Percentiles rank a stretch among this genome's conserved stretches.
These are phyloP conservation scores for Vitellaria paradoxa DNA, from an alignment of 179 eudicot species.

Conservation along the genomic window DNA sequence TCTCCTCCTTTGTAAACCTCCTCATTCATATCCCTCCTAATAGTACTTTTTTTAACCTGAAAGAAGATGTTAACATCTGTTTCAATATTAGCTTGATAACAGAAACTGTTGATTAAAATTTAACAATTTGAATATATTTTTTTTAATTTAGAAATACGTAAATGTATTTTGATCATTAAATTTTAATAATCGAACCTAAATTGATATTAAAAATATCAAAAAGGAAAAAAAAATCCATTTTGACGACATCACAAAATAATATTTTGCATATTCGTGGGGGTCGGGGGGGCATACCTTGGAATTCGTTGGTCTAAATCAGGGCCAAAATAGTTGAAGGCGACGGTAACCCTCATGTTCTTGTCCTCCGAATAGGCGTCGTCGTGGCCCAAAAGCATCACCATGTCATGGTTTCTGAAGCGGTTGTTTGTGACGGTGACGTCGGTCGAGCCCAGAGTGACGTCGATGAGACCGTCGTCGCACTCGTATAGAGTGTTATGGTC, in stretches of 20 bases:
- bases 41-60: background rate
- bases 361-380: constrained; percentile 57
- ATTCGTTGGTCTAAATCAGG: constrained; percentile 76
- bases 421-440: constrained; percentile 77
- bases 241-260: no score
- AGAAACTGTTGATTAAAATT: no score
- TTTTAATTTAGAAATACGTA: no score
- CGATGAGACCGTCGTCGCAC: constrained; percentile 81
- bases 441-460: constrained; percentile 74
- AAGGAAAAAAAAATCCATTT: background rate
- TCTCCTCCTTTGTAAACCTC: background rate
- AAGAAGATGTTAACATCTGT: no score
- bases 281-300: constrained; percentile 60
- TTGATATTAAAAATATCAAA: no score
- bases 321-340: no score
- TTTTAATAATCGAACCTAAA: no score
- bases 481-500: constrained; percentile 92
- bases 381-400: constrained; percentile 91
- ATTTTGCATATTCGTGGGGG: no score
- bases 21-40: background rate
- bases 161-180: no score
- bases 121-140: no score
- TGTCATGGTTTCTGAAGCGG: constrained; percentile 73
- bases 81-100: no score
- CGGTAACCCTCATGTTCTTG: constrained; percentile 73